Evolutionary conservation across 495 filamentous ascomycete genomes (phyloP).

Genomic region (Penicillium dipodomyicola): DNA sequence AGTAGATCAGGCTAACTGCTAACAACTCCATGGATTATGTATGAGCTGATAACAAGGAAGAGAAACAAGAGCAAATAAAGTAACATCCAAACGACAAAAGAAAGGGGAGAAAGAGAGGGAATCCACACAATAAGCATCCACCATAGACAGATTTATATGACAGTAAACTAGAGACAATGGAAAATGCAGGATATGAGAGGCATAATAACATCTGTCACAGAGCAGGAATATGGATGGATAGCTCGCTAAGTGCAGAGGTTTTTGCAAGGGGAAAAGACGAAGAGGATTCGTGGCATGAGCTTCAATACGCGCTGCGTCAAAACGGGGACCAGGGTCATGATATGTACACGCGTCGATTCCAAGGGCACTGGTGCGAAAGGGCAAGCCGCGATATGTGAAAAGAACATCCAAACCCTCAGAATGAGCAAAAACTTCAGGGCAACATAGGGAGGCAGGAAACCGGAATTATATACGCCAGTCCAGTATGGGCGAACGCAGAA

Average conservation of each 20-base stretch:
- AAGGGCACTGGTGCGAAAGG: constrained; percentile 15
- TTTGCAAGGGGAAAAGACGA: constrained; percentile 8
- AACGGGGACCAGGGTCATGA: constrained; percentile 12
- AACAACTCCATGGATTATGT: constrained; percentile 7
- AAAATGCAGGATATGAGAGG: constrained; percentile 15
- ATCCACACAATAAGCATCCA: constrained; percentile 13
- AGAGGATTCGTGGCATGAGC: constrained; percentile 11
- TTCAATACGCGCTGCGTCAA: constrained; percentile 19
- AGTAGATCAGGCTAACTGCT: neutral
- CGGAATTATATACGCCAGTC: constrained; percentile 24
- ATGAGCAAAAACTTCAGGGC: constrained; percentile 10
- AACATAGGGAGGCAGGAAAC: constrained; percentile 19
- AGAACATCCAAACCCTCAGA: neutral
- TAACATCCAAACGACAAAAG: constrained; percentile 10
- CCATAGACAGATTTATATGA: constrained; percentile 10
- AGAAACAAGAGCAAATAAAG: neutral
- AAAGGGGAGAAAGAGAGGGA: constrained; percentile 8
- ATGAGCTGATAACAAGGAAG: neutral
- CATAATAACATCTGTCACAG: constrained; percentile 1
- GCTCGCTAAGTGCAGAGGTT: constrained; percentile 21
- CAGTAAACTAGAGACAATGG: constrained; percentile 1
- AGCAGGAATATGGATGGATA: constrained; percentile 13
- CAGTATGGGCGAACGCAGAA: constrained; percentile 9
- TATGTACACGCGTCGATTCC: constrained; percentile 28
- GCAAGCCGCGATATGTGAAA: constrained; percentile 20